Base-by-base conservation (phyloP, 108 stramenopile species). In the Bacterosira constricta region DNA sequence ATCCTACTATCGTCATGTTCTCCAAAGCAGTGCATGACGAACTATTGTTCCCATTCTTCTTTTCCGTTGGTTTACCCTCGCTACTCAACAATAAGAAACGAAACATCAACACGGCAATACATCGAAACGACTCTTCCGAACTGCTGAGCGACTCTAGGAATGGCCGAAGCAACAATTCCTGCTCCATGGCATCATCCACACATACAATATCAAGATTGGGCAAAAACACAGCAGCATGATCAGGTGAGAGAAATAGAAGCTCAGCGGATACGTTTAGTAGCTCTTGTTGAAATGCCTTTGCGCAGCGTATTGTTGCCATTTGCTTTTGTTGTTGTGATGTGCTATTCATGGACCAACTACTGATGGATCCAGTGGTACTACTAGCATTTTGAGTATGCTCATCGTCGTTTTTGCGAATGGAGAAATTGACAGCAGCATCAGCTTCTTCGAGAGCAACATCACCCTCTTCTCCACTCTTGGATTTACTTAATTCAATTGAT, bases 81-180 rank as follows among this genome's bases (percentile, higher is more conserved):
- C 65, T 31, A 30, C 81, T 85, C 12, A 56, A 39, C 42, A 91
- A 54, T 4, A 91, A 41, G 60, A 88, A 79, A 25, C 86, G 85
- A 29, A 88, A 69, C 44, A 91, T 42, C 36, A 88, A 32, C 56
- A 91, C 27, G 0, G 90, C 70, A 4, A 91, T 21, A 66, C 90
- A 91, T 34, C 83, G 67, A 66, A 84, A 86, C 15, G 87, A 87
- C 26, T 57, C 38, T 68, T 74, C 63, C n/a, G 87, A 82, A 29
- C 82, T 79, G n/a, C 81, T 79, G 59, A 91, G 35, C 15, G 87
- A 85, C 41, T 88, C 85, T 60, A 91, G 54, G 63, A 91, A 88
- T 10, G 90, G 87, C 13, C 63, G 58, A 5, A 91, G 71, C 30
- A 82, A 29, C 2, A 13, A 21, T 54, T 69, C 37, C 55, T 58